Conservation (phyloP, 2,329 filamentous ascomycete genomes). For the Botrytis deweyae region DNA sequence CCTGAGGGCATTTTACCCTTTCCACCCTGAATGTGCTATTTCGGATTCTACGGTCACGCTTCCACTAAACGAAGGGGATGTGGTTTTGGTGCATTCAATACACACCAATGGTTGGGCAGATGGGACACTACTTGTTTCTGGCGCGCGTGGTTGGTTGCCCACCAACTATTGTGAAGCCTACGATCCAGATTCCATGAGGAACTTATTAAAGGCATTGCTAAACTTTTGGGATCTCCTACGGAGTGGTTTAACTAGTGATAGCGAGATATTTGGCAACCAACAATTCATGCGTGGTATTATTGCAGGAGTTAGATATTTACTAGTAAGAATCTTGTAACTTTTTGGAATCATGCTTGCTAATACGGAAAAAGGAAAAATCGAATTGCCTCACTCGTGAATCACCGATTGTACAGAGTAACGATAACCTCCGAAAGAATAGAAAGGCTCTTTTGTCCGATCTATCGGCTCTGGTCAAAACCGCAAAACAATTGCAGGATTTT, state of each 20-base stretch:
- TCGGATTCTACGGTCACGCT: slow-evolving; percentile 86
- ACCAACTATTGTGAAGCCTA: slow-evolving; percentile 98
- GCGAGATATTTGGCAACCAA: slow-evolving; percentile 80
- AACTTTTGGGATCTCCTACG: slow-evolving; percentile 91
- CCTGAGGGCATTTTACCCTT: slow-evolving; percentile 89
- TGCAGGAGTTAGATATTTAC: slow-evolving; percentile 82
- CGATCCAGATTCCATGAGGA: slow-evolving; percentile 82
- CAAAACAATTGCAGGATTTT: slow-evolving; percentile 80
- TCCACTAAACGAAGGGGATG: slow-evolving; percentile 83
- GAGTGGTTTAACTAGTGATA: slow-evolving; percentile 72
- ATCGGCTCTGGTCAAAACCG: slow-evolving; percentile 83
- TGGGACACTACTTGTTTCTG: slow-evolving; percentile 82
- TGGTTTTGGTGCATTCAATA: slow-evolving; percentile 92
- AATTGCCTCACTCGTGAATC: slow-evolving; percentile 85
- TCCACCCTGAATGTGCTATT: slow-evolving; percentile 74
- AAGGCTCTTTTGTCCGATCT: slow-evolving; percentile 88
- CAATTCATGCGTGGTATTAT: slow-evolving; percentile 95
- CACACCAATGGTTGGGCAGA: slow-evolving; percentile 99
- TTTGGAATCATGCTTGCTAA: slow-evolving; percentile 19
- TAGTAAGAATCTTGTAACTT: slow-evolving; percentile 59
- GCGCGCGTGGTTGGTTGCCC: slow-evolving; percentile 89
- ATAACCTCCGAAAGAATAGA: slow-evolving; percentile 73
- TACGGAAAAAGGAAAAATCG: slow-evolving; percentile 69
- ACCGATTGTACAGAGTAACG: slow-evolving; percentile 69
- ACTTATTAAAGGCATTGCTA: slow-evolving; percentile 78